A percentile compares a stretch with the other conserved stretches of the same genome.
These are phyloP conservation scores for Cyanidiococcus yangmingshanensis DNA, from an alignment of 23 red algal genomes.

Conservation along the genomic window DNA sequence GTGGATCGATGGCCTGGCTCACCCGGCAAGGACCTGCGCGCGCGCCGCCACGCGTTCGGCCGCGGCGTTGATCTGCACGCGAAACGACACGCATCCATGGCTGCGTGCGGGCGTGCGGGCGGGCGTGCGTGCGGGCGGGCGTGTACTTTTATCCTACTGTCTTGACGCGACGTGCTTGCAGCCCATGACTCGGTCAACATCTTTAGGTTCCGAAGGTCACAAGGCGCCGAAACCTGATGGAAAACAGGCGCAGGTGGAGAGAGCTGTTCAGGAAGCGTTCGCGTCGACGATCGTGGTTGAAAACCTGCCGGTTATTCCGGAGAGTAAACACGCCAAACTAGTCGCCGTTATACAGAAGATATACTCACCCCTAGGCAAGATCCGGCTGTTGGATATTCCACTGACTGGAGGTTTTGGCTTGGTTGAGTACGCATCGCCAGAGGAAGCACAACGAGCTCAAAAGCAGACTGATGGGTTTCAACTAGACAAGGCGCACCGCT, in stretches of 20 bases:
- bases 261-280: neutral
- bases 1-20: no score
- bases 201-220: neutral
- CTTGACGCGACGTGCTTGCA: no score
- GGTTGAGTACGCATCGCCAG: constrained; percentile 57
- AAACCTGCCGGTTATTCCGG: constrained; percentile 61
- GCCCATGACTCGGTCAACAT: neutral
- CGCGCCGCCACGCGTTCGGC: no score
- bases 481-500: constrained; percentile 52
- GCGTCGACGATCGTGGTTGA: constrained; percentile 47
- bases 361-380: constrained; percentile 45
- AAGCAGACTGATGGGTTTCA: constrained; percentile 53
- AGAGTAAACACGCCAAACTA: constrained; percentile 74
- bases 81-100: no score
- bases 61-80: no score
- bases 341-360: constrained; percentile 35
- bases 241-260: neutral
- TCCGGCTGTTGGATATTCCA: constrained; percentile 25
- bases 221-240: neutral
- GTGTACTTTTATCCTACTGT: no score
- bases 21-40: no score
- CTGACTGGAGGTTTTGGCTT: constrained; percentile 68
- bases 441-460: constrained; percentile 66
- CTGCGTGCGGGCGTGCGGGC: no score
- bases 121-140: no score